Evolutionary conservation across 208 protist genomes (phyloP).

Genomic region (Lotmaria passim): DNA sequence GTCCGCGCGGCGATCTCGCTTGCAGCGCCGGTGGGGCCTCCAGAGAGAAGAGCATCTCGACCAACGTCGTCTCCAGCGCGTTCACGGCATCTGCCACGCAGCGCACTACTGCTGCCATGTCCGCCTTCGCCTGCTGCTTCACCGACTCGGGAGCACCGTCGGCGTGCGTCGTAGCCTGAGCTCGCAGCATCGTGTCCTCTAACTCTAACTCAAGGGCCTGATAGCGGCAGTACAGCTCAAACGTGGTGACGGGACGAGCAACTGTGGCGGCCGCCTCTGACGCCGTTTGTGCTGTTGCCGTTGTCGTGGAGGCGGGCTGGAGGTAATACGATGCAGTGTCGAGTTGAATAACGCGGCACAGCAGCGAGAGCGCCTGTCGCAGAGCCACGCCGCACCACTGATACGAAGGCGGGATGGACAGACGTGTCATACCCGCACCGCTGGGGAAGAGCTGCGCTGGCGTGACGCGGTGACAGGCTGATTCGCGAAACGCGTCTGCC

Average conservation of each 20-base stretch:
- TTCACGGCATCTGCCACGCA: constrained; percentile 32
- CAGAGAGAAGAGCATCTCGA: constrained; percentile 40
- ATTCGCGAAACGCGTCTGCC: background rate
- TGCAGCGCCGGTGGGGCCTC: background rate
- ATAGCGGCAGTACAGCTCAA: constrained; percentile 48
- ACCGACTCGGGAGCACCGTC: constrained; percentile 16
- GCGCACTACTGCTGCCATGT: constrained; percentile 17
- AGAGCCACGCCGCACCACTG: constrained; percentile 30
- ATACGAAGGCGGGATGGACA: constrained; percentile 4
- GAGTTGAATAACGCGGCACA: constrained; percentile 51
- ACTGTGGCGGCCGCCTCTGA: no score
- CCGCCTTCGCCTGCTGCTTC: constrained; percentile 9
- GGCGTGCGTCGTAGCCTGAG: constrained; percentile 1
- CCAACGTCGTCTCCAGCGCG: constrained; percentile 38
- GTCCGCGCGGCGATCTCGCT: no score
- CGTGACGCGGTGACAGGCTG: background rate
- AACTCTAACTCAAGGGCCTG: constrained; percentile 52
- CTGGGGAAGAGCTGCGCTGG: constrained; percentile 14
- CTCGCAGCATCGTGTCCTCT: constrained; percentile 33
- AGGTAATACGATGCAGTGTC: constrained; percentile 50
- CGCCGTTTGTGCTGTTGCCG: background rate
- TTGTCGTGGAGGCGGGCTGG: constrained; percentile 5
- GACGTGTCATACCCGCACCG: background rate
- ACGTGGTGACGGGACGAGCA: constrained; percentile 14
- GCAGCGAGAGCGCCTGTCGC: constrained; percentile 55